Evolutionary conservation across 805 yeast species (phyloP), one percentile per base, ranked within the genome.

Genomic region (Yarrowia deformans): DNA sequence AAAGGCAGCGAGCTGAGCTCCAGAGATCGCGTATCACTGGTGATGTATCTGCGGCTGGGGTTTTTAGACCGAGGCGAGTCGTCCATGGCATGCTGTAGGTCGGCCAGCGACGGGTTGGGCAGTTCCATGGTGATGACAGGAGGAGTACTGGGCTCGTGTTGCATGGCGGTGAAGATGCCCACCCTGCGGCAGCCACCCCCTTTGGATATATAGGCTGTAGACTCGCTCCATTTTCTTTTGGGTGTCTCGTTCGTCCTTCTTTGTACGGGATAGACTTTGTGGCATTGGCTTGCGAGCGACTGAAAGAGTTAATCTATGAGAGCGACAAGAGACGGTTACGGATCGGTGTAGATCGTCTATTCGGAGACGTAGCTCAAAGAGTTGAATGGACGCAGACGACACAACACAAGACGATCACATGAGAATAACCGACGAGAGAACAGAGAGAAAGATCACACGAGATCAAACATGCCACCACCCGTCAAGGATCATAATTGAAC

Each of bases 71-170:
- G 42, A 1, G 42, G 8, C 5, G 58, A 7, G 60, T 34, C 42
- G 60, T 34, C 42, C 43, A 54, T 54, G 14, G 37, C 34, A 9
- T 10, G 60, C 8, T 40, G 46, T 46, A 55, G 35, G 16, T 55
- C 61, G 61, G 61, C 61, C 46, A 55, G 46, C 46, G 61, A 55
- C 46, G 61, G 61, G 4, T 39, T 39, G 35, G 61, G 46, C 61
- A 55, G 2, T 4, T 46, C 29, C 46, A 55, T 23, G 45, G 61
- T 39, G 61, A 55, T 40, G 23, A 54, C 45, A 12, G 60, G 60
- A 6, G 58, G 58, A 6, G 43, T 35, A 43, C 43, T 35, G n/a
- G 43, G 43, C 32, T 52, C 58, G 32, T 18, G 56, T 2, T 52
- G 43, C 42, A 52, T 52, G 16, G 19, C 19, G 14, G n/a, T n/a